These are phyloP conservation scores for Aspergillus sparsus DNA, from an alignment of 495 filamentous ascomycete genomes.

Conservation along the genomic window DNA sequence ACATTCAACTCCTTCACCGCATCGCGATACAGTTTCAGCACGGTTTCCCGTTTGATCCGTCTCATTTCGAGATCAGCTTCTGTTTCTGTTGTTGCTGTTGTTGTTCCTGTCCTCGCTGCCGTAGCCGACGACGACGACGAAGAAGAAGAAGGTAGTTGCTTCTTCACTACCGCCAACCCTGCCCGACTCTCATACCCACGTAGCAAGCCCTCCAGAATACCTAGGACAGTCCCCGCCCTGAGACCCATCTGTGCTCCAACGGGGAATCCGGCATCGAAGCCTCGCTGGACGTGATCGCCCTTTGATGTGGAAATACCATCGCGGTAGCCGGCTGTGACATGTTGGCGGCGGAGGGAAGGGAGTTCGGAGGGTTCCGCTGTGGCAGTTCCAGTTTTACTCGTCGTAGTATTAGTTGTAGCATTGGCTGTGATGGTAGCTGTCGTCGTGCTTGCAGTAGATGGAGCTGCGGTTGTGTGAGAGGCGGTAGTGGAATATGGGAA, in stretches of 20 bases:
- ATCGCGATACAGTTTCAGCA: slow-evolving; percentile 45
- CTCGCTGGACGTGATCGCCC: slow-evolving; percentile 65
- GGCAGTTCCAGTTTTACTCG: too few relatives aligned
- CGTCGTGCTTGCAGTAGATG: too few relatives aligned
- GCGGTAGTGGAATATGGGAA: neutral
- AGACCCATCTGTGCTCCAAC: slow-evolving; percentile 78
- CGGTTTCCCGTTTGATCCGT: slow-evolving; percentile 31
- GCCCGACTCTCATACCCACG: slow-evolving; percentile 39
- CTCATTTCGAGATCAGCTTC: slow-evolving; percentile 25
- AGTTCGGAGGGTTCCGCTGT: slow-evolving; percentile 62
- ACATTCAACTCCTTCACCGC: slow-evolving; percentile 64
- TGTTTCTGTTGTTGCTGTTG: neutral
- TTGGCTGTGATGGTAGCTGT: too few relatives aligned
- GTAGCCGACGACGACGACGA: too few relatives aligned
- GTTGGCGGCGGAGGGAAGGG: slow-evolving; percentile 69
- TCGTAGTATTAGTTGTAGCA: too few relatives aligned
- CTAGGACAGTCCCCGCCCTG: slow-evolving; percentile 67
- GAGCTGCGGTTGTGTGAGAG: neutral
- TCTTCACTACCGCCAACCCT: slow-evolving; percentile 30
- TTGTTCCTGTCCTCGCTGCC: neutral
- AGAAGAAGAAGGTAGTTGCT: slow-evolving; percentile 18
- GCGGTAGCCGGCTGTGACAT: slow-evolving; percentile 86
- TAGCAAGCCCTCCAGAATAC: slow-evolving; percentile 66
- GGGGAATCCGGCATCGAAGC: slow-evolving; percentile 85
- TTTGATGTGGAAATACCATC: slow-evolving; percentile 80